These are phyloP conservation scores for Fomitopsis pinicola DNA, from an alignment of 1,284 basidiomycete genomes.

Conservation along the genomic window DNA sequence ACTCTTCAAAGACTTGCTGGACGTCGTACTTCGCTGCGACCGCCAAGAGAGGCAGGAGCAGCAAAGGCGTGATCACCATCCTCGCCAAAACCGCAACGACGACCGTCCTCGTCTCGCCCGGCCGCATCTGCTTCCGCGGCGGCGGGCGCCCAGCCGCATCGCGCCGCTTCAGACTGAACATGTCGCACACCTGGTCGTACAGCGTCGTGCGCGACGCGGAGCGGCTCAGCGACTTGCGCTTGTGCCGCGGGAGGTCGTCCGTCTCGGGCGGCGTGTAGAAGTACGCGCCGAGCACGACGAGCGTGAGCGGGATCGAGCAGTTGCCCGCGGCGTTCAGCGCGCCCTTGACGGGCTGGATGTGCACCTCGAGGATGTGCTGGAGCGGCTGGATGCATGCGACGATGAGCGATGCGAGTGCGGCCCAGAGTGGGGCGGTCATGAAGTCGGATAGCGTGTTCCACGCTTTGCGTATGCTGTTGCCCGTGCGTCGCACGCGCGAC, in stretches of 20 bases:
- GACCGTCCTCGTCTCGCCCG: constrained; percentile 81
- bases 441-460: constrained; percentile 60
- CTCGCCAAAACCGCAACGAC: constrained; percentile 72
- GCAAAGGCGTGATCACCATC: constrained; percentile 82
- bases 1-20: constrained; percentile 74
- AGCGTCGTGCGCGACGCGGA: constrained; percentile 32
- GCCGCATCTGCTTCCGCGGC: constrained; percentile 23
- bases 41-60: constrained; percentile 73
- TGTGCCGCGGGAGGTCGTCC: constrained; percentile 14
- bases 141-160: constrained; percentile 10
- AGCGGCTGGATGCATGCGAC: constrained; percentile 79
- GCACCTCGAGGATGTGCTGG: constrained; percentile 62
- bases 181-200: constrained; percentile 36
- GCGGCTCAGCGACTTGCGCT: constrained; percentile 9
- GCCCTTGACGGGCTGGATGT: constrained; percentile 66
- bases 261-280: constrained; percentile 52
- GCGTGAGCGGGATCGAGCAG: constrained; percentile 86
- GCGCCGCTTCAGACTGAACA: constrained; percentile 31
- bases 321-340: constrained; percentile 71
- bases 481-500: constrained; percentile 28
- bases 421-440: constrained; percentile 87
- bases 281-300: constrained; percentile 91
- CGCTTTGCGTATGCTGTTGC: constrained; percentile 25
- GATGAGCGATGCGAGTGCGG: constrained; percentile 72
- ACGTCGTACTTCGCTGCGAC: constrained; percentile 56